Percentiles rank a stretch among this genome's conserved stretches.
Evolutionary conservation across 2,329 filamentous ascomycete species (phyloP).

Genomic region (Curvularia sp.): DNA sequence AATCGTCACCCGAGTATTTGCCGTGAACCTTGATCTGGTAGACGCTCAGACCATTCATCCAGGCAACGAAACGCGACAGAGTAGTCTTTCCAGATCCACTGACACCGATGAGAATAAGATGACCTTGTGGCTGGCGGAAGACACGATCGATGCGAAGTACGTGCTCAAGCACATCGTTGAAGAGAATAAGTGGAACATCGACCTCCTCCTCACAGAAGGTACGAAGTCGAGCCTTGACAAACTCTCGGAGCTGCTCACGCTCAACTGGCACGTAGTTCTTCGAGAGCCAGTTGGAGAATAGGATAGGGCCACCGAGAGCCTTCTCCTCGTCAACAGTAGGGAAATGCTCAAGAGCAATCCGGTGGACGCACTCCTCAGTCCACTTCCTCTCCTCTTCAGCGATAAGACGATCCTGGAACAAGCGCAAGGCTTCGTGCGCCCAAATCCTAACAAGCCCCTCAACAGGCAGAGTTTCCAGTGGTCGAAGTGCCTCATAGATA

Average conservation of each 20-base stretch:
- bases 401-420: constrained; percentile 97
- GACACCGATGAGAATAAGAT: constrained; percentile 97
- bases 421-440: constrained; percentile 93
- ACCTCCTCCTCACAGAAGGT: constrained; percentile 99
- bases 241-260: constrained; percentile 91
- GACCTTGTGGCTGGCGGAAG: constrained; percentile 96
- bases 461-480: constrained; percentile 83
- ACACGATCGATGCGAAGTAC: constrained; percentile 98
- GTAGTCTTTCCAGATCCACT: constrained; percentile 99
- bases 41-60: constrained; percentile 99
- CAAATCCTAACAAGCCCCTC: constrained; percentile 96
- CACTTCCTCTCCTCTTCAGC: constrained; percentile 92
- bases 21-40: constrained; percentile 99
- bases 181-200: constrained; percentile 96
- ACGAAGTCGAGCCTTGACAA: constrained; percentile 94
- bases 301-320: constrained; percentile 87
- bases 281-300: constrained; percentile 99
- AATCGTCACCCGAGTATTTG: constrained; percentile 97
- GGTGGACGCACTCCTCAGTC: constrained; percentile 87
- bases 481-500: constrained; percentile 94
- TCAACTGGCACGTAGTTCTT: constrained; percentile 98
- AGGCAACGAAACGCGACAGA: constrained; percentile 94
- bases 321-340: constrained; percentile 91
- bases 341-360: constrained; percentile 90
- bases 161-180: constrained; percentile 98